Evolutionary conservation across 2,329 filamentous ascomycete species (phyloP), one percentile per base, ranked within the genome.

Genomic region (Rasamsonia emersonii): DNA sequence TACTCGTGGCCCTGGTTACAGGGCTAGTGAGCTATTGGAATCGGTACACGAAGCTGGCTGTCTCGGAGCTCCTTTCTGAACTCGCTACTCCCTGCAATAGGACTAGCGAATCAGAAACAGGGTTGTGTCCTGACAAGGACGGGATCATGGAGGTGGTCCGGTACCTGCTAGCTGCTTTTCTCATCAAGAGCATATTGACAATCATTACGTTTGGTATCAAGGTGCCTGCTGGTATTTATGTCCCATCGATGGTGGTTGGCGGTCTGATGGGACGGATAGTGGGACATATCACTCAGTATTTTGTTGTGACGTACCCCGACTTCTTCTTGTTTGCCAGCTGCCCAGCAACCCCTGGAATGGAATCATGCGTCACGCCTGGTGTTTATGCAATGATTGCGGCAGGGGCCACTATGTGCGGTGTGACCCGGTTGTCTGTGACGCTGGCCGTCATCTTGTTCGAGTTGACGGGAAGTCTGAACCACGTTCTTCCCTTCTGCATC

Each of bases 191-290:
- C 0, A 68, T 89, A 27, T 62, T 98, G 24, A 96, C 91, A 0
- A 79, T 82, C 27, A 79, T 95, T 43, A 94, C 89, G 0, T 96
- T 96, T 59, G 89, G 89, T 16, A 88, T 95, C 52, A 96, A 96
- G 69, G 79, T 96, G 0, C 91, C 91, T 7, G 86, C 89, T 1
- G 91, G 91, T 41, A 95, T 98, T 45, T 98, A 98, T 48, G 88
- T 98, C 2, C 91, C 91, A 3, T 95, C 89, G 47, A 98, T 98
- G 91, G 91, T 96, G 17, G 86, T 96, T 11, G 91, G 91, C 42
- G 91, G 91, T 50, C 66, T 98, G 11, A 79, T 94, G 65, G 89
- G 89, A 18, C 79, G 89, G 5, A 78, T 91, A 26, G 75, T 94
- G 9, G 91, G 91, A 1, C 91, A 96, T 54, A 58, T 79, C 5